Percentiles rank a stretch among this genome's conserved stretches.
phyloP scores from a whole-genome alignment of 2,329 filamentous ascomycete species.

The Tolypocladium album region DNA sequence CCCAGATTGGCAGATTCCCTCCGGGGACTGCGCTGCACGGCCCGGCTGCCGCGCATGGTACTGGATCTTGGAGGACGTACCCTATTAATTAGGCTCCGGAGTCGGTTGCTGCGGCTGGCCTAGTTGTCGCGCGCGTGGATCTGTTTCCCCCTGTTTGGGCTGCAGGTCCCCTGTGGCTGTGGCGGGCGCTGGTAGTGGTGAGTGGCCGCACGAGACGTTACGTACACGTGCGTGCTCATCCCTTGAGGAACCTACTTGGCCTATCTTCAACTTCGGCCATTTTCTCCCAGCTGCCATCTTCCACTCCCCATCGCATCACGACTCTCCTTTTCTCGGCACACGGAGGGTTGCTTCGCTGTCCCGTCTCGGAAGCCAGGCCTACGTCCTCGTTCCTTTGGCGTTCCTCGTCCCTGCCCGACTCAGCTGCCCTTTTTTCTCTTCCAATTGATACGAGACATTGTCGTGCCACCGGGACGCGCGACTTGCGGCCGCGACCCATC shows the following conservation, averaged over 20 bases:
- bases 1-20: too few species aligned
- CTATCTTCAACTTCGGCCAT: not conserved
- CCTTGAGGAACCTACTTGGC: not conserved
- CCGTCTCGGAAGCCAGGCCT: not conserved
- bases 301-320: not conserved
- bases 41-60: not conserved
- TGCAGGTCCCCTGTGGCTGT: not conserved
- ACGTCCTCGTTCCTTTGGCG: not conserved
- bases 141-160: not conserved
- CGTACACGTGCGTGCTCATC: not conserved
- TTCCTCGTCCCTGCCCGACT: not conserved
- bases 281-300: not conserved
- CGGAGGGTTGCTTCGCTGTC: not conserved
- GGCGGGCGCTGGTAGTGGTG: too few species aligned
- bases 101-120: not conserved
- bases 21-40: not conserved
- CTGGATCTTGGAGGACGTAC: too few species aligned
- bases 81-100: too few species aligned
- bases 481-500: conserved; percentile 1
- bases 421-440: not conserved
- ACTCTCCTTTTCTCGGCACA: not conserved
- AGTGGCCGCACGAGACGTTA: too few species aligned
- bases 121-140: not conserved
- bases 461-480: conserved; percentile 4
- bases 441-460: conserved; percentile 1